Evolutionary conservation across 345 rosid genomes (phyloP).

Genomic region (Eucalyptus globulus): DNA sequence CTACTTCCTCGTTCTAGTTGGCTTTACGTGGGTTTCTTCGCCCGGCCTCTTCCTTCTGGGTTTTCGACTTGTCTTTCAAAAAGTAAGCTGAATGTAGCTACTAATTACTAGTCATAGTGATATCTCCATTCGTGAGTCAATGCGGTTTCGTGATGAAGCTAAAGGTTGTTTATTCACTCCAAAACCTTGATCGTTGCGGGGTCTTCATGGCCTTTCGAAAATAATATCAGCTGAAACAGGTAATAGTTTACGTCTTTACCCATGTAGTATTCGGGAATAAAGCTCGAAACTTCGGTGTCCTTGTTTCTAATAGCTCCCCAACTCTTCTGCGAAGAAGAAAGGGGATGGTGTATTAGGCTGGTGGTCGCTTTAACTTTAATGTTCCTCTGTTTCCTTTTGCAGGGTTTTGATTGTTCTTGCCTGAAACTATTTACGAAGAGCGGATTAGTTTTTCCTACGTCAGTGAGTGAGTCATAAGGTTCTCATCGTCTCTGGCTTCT

Average conservation of each 20-base stretch:
- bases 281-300: neutral
- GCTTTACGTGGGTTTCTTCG: neutral
- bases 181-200: neutral
- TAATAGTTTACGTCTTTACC: neutral
- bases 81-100: neutral
- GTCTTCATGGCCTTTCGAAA: neutral
- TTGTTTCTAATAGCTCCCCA: neutral
- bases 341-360: neutral
- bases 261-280: neutral
- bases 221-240: neutral
- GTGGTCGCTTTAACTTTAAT: neutral
- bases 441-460: neutral
- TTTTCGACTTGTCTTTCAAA: neutral
- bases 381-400: constrained; percentile 10
- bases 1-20: neutral
- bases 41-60: neutral
- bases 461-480: neutral
- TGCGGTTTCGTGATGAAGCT: neutral
- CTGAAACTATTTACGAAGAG: neutral
- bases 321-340: neutral
- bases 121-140: neutral
- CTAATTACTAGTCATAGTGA: neutral
- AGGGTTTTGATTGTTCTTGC: constrained; percentile 4
- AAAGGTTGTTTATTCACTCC: neutral
- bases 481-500: neutral